Base-by-base conservation (phyloP, 345 rosid species). In the Anacardium occidentale region DNA sequence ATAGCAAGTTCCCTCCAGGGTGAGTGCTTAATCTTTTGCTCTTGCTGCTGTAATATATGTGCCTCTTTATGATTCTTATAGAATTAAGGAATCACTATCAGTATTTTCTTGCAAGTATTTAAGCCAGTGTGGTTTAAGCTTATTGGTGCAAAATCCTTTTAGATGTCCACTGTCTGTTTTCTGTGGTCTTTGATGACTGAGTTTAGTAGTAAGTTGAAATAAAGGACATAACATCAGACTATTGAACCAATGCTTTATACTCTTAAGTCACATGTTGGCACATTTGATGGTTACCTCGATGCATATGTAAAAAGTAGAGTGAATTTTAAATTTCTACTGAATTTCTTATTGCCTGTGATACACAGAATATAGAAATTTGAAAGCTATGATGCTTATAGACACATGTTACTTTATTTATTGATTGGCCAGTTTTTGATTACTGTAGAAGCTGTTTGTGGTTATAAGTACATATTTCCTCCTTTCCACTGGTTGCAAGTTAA, bases 1-100 rank as follows among this genome's bases (percentile, higher is more conserved):
- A 96, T 77, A 96, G 99, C 92, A 93, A 90, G 78, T 96, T 91
- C 71, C 98, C 99, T 76, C 89, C 97, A 5, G 93, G 97, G 99
- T 96, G 42, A 81, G 87, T 74, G 57, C 79, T 58, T 24, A 56
- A 29, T 64, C 75, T 48, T 63, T 64, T 40, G 13, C 64, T 68
- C 25, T 48, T 56, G 0, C 22, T 52, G 51, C 11, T 48, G 24
- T 26, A 29, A 3, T 29, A 29, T 29, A 24, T 29, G 50, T 72
- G 12, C 52, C 26, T n/a, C 14, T 6, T 34, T 3, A 66, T 65
- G 32, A 18, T 14, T 50, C 12, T 37, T 20, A 21, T 15, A 0
- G 15, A 17, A 18, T 14, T 48, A 44, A 54, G 21, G 44, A 52
- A 66, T 44, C 7, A 52, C 22, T 54, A 10, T 17, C 22, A 34